phyloP scores from a whole-genome alignment of 345 rosid species.

The Citrus medica region DNA sequence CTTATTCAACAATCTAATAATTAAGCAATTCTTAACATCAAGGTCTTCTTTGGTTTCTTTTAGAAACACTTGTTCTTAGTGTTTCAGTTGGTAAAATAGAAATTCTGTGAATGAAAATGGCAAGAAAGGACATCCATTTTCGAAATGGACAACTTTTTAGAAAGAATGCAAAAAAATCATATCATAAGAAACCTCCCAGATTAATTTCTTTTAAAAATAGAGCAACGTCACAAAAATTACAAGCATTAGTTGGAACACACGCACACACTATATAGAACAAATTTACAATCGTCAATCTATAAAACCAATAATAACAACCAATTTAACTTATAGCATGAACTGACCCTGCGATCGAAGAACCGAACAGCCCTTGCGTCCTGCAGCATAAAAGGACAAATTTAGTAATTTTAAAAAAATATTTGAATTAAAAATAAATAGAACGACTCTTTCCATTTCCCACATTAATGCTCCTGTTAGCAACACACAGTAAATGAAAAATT shows the following conservation, averaged over 20 bases:
- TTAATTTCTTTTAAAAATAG: neutral
- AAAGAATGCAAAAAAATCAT: neutral
- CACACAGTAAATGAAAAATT: neutral
- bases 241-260: neutral
- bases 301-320: neutral
- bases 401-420: neutral
- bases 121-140: neutral
- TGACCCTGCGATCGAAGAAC: conserved; percentile 88
- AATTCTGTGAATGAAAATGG: neutral
- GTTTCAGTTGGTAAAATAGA: neutral
- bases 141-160: neutral
- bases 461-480: neutral
- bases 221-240: neutral
- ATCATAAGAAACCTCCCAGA: neutral
- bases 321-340: conserved; percentile 21
- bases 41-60: neutral
- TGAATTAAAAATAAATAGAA: neutral
- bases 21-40: neutral
- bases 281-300: neutral
- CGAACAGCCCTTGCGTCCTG: conserved; percentile 89
- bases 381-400: conserved; percentile 14
- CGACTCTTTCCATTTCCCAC: neutral
- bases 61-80: neutral
- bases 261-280: neutral
- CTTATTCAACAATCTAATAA: neutral